These are phyloP conservation scores for maize (Zea mays) DNA, from an alignment of 176 grass and related monocot species.

Conservation along the genomic window DNA sequence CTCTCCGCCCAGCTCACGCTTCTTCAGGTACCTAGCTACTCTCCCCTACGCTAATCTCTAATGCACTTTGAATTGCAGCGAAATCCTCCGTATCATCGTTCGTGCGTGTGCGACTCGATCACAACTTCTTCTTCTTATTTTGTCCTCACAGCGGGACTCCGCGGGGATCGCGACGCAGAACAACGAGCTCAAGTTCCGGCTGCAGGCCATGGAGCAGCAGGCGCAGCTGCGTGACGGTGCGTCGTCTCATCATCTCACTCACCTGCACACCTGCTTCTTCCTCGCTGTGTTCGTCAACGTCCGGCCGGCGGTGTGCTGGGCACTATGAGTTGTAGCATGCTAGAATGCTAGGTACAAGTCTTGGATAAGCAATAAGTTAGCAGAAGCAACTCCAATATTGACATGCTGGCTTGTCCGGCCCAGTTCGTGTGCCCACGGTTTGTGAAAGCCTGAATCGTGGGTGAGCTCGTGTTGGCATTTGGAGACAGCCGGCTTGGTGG, in stretches of 20 bases:
- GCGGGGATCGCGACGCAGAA: conserved; percentile 68
- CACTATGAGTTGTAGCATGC: conserved; percentile 7
- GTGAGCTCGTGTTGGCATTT: conserved; percentile 16
- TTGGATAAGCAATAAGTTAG: neutral
- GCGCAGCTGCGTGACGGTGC: conserved; percentile 87
- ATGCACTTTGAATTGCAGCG: neutral
- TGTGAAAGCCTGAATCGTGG: neutral
- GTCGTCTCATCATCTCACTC: neutral
- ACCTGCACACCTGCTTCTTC: neutral
- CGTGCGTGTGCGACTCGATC: neutral
- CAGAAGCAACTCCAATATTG: neutral
- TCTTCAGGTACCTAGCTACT: conserved; percentile 47
- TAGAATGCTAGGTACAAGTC: neutral
- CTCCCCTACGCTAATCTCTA: neutral
- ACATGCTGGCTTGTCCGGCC: conserved; percentile 24
- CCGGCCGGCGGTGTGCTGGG: conserved; percentile 25
- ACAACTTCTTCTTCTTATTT: neutral
- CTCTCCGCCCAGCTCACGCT: conserved; percentile 80
- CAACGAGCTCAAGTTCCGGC: conserved; percentile 86
- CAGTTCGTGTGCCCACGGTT: conserved; percentile 33
- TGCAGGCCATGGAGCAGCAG: conserved; percentile 95
- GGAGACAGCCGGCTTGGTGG: conserved; percentile 2
- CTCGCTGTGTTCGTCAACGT: conserved; percentile 35
- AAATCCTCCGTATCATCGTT: neutral
- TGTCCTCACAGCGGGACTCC: conserved; percentile 57